These are phyloP conservation scores for Breviolum minutum DNA, from an alignment of 73 alveolate species.

Conservation along the genomic window DNA sequence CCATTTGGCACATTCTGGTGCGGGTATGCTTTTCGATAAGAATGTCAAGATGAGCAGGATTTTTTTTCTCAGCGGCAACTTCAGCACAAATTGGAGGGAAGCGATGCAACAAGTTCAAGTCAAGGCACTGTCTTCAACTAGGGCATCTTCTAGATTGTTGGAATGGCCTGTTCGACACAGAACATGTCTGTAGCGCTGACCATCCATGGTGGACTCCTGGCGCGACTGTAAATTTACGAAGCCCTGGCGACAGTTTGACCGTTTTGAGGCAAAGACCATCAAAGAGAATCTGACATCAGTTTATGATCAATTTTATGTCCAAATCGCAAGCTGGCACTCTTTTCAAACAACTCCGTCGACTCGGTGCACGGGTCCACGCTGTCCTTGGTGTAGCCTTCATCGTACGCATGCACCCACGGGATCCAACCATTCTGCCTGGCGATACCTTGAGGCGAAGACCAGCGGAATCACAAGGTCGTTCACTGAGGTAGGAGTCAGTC, in stretches of 20 bases:
- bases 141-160: constrained; percentile 11
- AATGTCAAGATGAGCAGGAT: neutral
- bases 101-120: neutral
- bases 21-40: too few relatives aligned
- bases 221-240: neutral
- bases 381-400: constrained; percentile 89
- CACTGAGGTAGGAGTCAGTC: too few relatives aligned
- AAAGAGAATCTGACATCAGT: too few relatives aligned
- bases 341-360: neutral
- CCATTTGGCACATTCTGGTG: neutral
- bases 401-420: constrained; percentile 71
- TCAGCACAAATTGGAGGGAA: neutral
- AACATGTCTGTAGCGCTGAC: constrained; percentile 81
- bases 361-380: neutral
- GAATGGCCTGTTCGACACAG: constrained; percentile 80
- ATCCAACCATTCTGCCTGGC: constrained; percentile 91
- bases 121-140: constrained; percentile 72
- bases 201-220: constrained; percentile 79
- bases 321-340: neutral
- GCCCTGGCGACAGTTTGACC: neutral
- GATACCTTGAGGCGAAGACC: neutral
- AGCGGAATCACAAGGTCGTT: too few relatives aligned
- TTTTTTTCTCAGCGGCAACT: neutral
- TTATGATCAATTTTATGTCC: too few relatives aligned
- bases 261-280: neutral